Evolutionary conservation across 1,139 yeast species (phyloP), one percentile per base, ranked within the genome.

Genomic region (Yamadazyma aaseri): DNA sequence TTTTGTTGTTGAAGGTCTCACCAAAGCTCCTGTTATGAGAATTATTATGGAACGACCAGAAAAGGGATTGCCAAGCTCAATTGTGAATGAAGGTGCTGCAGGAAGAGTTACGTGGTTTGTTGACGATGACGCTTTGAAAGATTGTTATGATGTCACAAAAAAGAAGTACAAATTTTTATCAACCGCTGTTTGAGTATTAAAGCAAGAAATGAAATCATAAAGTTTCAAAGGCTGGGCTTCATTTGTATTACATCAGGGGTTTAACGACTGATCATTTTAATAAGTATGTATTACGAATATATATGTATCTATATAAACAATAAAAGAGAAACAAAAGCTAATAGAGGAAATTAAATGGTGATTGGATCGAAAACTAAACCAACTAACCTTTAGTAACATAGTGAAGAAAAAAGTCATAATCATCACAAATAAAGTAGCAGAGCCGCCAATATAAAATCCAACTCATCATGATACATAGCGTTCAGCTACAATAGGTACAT

Each of bases 81-180:
- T 92, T 38, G 97, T 92, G 42, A 90, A 90, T 57, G 97, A 89
- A 60, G 87, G 89, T 22, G 96, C 97, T 17, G 96, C 96, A 2
- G 97, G 97, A 20, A 85, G 85, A 63, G 96, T 92, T 7, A 79
- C 92, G 12, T 92, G 98, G 98, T 92, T 92, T 67, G 97, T 92
- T 29, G 98, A 92, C 60, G 87, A 87, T 52, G 97, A 86, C 49
- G 97, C 98, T 6, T 75, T 92, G 49, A 79, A 81, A 39, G 97
- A 90, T 50, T 83, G 85, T 41, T 79, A 78, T 55, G 76, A 70
- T 42, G 76, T 83, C 34, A 81, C 86, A 17, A 83, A 82, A 66
- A 83, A 81, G 62, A 80, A 81, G 60, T 84, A 84, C 62, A 84
- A 83, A 60, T 76, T 67, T 43, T 60, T 71, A 45, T 62, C 72